Base-by-base conservation (phyloP, 192 early-diverging fungal genomes). In the Phlyctochytrium arcticum region DNA sequence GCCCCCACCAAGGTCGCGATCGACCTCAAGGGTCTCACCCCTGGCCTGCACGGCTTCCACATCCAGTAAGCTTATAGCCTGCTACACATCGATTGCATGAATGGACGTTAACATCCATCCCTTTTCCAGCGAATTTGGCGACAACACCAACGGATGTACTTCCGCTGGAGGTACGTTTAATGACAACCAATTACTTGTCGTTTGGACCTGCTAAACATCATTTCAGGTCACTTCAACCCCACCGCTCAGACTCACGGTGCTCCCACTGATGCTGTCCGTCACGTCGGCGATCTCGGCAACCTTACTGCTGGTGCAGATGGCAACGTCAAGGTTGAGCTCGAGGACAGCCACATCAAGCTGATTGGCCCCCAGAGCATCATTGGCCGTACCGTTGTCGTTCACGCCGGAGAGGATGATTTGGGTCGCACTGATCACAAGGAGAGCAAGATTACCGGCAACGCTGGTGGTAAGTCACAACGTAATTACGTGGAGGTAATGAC, bases 221-320 rank as follows among this genome's bases (percentile, higher is more conserved):
- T 44, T 44, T 5, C 55, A 57, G 60, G 73, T 50, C 94, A 96
- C 83, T 94, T 84, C 75, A 96, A 96, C 81, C 93, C 93, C 60
- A 58, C 72, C 70, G 72, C 72, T 35, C 68, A 82, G 67, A 88
- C 81, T 12, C 93, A 96, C 82, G 92, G 93, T 60, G 91, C 86
- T 34, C 89, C 88, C 49, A 54, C 55, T 0, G 86, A 75, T 69
- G 68, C 73, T 50, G 57, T 78, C 30, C 88, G 91, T 57, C 94
- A 96, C 80, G 84, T 86, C 34, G 94, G 94, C 65, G 94, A 96
- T 73, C 86, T 96, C 62, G 94, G 94, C 67, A 96, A 96, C 78
- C 62, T 96, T 46, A 67, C 36, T 21, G 87, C 81, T 24, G 68
- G 74, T 12, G 67, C 67, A 10, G 59, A 83, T 51, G 88, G 91